phyloP scores from a whole-genome alignment of 495 filamentous ascomycete species.

The Talaromyces borbonicus region DNA sequence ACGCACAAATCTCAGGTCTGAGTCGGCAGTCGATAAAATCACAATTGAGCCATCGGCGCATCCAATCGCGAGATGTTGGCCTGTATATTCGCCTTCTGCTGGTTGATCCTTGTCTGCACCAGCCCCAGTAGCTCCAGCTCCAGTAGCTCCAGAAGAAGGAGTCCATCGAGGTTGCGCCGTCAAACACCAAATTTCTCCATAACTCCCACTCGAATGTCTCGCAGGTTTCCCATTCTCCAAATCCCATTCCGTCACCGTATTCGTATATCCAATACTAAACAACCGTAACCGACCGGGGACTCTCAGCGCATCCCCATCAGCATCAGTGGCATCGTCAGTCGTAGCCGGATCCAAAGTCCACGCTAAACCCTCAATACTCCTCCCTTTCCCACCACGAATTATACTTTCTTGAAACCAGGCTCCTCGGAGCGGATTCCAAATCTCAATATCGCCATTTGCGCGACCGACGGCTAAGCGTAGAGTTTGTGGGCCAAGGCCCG shows the following conservation, averaged over 20 bases:
- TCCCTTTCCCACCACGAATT: conserved; percentile 71
- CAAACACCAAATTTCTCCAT: conserved; percentile 95
- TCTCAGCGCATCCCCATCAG: conserved; percentile 48
- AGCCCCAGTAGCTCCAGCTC: conserved; percentile 10
- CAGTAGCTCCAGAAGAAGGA: conserved; percentile 25
- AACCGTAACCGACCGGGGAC: conserved; percentile 68
- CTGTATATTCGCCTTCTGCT: conserved; percentile 35
- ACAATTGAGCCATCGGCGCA: conserved; percentile 88
- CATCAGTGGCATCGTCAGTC: conserved; percentile 53
- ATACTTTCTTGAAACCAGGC: conserved; percentile 85
- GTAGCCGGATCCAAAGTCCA: conserved; percentile 91
- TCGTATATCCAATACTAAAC: conserved; percentile 94
- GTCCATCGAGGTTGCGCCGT: conserved; percentile 68
- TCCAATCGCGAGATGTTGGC: conserved; percentile 75
- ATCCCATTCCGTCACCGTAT: conserved; percentile 90
- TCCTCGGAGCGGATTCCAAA: conserved; percentile 88
- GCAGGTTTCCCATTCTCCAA: conserved; percentile 62
- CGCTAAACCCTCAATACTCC: conserved; percentile 79
- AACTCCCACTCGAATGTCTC: conserved; percentile 79
- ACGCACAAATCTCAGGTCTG: conserved; percentile 61
- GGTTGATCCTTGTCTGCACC: too few species aligned
- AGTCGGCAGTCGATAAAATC: conserved; percentile 73
- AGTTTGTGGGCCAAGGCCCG: conserved; percentile 42
- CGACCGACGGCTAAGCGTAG: conserved; percentile 81
- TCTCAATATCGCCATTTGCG: conserved; percentile 92